A percentile compares a stretch with the other conserved stretches of the same genome.
phyloP scores from a whole-genome alignment of 2,329 filamentous ascomycete genomes.

The Chalara sp. region DNA sequence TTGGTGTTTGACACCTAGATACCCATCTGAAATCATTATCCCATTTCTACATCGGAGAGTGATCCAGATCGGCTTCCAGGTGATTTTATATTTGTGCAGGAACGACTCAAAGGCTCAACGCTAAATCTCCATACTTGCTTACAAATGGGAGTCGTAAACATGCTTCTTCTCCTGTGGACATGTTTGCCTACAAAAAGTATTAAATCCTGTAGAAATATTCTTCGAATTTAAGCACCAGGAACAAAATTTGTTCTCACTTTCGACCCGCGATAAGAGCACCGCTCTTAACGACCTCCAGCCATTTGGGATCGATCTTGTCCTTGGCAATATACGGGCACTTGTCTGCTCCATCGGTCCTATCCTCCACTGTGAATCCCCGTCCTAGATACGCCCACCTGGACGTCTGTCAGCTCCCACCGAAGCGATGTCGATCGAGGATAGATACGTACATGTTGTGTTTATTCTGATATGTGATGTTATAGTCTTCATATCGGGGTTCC shows the following conservation, averaged over 20 bases:
- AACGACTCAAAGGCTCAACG: no score
- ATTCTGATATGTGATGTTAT: constrained; percentile 7
- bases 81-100: no score
- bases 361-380: constrained; percentile 24
- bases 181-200: no score
- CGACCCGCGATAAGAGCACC: constrained; percentile 9
- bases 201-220: no score
- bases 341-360: constrained; percentile 20
- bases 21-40: no score
- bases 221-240: no score
- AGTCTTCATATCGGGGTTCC: constrained; percentile 46
- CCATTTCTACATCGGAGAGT: no score
- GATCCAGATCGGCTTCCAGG: no score
- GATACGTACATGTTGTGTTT: background rate
- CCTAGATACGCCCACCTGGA: constrained; percentile 27
- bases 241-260: background rate
- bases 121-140: no score
- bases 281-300: constrained; percentile 22
- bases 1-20: no score
- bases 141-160: no score
- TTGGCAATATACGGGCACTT: constrained; percentile 27
- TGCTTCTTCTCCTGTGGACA: no score
- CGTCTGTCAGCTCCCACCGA: background rate
- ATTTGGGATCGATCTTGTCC: constrained; percentile 28
- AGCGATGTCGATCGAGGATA: background rate